These are phyloP conservation scores for Wickerhamiella infanticola DNA, from an alignment of 1,139 yeast genomes.

Conservation along the genomic window DNA sequence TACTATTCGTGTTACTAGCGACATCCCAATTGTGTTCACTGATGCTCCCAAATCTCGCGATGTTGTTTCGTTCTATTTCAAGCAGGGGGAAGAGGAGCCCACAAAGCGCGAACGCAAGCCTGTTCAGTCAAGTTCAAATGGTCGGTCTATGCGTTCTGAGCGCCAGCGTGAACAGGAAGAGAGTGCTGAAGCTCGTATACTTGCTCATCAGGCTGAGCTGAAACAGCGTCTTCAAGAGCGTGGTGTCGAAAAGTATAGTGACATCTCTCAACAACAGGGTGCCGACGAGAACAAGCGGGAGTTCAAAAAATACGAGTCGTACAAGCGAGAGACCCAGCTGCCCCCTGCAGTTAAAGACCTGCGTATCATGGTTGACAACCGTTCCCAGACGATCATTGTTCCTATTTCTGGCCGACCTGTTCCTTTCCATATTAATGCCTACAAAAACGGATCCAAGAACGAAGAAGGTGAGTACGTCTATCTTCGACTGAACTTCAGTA, in stretches of 20 bases:
- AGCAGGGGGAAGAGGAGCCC: conserved; percentile 25
- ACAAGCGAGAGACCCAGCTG: conserved; percentile 81
- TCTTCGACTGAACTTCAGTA: conserved; percentile 76
- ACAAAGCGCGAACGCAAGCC: conserved; percentile 5
- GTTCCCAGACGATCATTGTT: conserved; percentile 73
- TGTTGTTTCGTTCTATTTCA: conserved; percentile 73
- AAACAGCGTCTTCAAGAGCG: conserved; percentile 78
- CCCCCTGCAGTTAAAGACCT: conserved; percentile 73
- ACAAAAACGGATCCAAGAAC: conserved; percentile 85
- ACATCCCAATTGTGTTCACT: conserved; percentile 51
- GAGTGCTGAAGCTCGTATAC: conserved; percentile 67
- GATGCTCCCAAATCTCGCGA: conserved; percentile 56
- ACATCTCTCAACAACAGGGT: conserved; percentile 8
- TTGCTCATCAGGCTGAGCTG: conserved; percentile 64
- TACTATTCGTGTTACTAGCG: conserved; percentile 49
- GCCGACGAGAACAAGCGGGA: conserved; percentile 36
- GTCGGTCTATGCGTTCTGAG: conserved; percentile 11
- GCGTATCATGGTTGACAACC: conserved; percentile 74
- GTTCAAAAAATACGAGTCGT: conserved; percentile 86
- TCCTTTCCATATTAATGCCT: conserved; percentile 89
- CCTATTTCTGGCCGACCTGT: conserved; percentile 96
- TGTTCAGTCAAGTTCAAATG: conserved; percentile 20
- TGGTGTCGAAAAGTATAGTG: conserved; percentile 52
- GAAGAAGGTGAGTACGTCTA: conserved; percentile 95
- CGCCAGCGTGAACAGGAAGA: conserved; percentile 39